A percentile compares a stretch with the other conserved stretches of the same genome.
Conservation (phyloP, 1,284 basidiomycete species). For the Mycosarcoma maydis region DNA sequence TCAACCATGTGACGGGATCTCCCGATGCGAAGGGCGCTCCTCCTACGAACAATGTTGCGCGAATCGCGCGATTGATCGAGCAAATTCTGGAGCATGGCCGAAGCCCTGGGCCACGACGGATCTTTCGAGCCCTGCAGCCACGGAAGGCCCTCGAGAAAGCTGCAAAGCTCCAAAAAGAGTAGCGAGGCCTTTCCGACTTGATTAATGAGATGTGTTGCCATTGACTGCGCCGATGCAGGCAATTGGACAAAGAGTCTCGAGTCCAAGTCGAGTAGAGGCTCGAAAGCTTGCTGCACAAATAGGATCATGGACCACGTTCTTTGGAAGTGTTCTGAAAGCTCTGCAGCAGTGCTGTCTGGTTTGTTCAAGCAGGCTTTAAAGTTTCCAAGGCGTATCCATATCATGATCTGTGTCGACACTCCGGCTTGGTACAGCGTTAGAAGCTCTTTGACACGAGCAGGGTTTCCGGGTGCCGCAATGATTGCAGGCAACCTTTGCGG, state of each 20-base stretch:
- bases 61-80: slow-evolving; percentile 23
- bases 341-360: slow-evolving; percentile 11
- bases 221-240: slow-evolving; percentile 40
- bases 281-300: slow-evolving; percentile 27
- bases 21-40: slow-evolving; percentile 33
- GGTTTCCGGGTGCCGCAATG: slow-evolving; percentile 19
- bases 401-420: slow-evolving; percentile 35
- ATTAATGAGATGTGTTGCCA: slow-evolving; percentile 23
- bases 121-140: slow-evolving; percentile 36
- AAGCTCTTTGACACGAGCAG: slow-evolving; percentile 37
- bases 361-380: slow-evolving; percentile 20
- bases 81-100: slow-evolving; percentile 21
- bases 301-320: slow-evolving; percentile 27
- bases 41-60: slow-evolving; percentile 26
- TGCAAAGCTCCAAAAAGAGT: slow-evolving; percentile 37
- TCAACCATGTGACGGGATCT: slow-evolving; percentile 18
- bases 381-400: slow-evolving; percentile 42
- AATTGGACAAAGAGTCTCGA: slow-evolving; percentile 18
- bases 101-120: slow-evolving; percentile 27
- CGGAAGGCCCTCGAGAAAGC: slow-evolving; percentile 34
- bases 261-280: slow-evolving; percentile 30
- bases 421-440: slow-evolving; percentile 25
- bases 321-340: slow-evolving; percentile 20
- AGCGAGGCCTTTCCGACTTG: slow-evolving; percentile 31
- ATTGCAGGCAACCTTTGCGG: slow-evolving; percentile 18